Base-by-base conservation (phyloP, 1,139 yeast genomes). In the Geotrichum candidum region DNA sequence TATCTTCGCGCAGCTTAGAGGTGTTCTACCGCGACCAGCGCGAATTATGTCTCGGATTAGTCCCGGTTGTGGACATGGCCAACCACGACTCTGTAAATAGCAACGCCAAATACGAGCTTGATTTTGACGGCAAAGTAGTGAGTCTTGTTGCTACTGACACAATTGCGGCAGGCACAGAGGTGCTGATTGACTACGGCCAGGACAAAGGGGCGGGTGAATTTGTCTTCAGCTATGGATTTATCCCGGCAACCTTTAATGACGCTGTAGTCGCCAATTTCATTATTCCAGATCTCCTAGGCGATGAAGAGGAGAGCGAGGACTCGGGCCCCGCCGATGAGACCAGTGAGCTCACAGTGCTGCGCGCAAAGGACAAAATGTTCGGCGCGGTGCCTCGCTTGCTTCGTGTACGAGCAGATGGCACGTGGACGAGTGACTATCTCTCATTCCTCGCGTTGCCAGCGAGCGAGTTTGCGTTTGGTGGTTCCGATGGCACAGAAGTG, bases 161-260 rank as follows among this genome's bases (percentile, higher is more conserved):
- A 9, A 57, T 64, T 27, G 35, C 53, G 33, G 53, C 46, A 6
- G 68, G 65, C 54, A 67, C 66, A 9, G 77, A 77, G 61, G 66
- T 77, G n/a, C 64, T 68, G 22, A 72, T 77, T 60, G 69, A 73
- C 63, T 77, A 77, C 58, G 80, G 80, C 22, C 68, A 69, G 4
- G 71, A 67, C 11, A 73, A 72, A 63, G 73, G 75, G 5, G 68
- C 75, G 2, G 74, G 72, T 0, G 80, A 77, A 67, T 69, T 74
- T 63, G 66, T 77, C 60, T 76, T 76, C 68, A 75, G 73, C 41
- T 77, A 77, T 56, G 80, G 80, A 7, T 77, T 77, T 62, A 63
- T 76, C 29, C 77, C 77, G n/a, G 61, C 55, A 1, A 69, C 64
- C 22, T 63, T 61, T 53, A 53, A 56, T 11, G 60, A 48, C 22